Evolutionary conservation across 148 eudicot species (phyloP).

Genomic region (Pharnaceum exiguum): DNA sequence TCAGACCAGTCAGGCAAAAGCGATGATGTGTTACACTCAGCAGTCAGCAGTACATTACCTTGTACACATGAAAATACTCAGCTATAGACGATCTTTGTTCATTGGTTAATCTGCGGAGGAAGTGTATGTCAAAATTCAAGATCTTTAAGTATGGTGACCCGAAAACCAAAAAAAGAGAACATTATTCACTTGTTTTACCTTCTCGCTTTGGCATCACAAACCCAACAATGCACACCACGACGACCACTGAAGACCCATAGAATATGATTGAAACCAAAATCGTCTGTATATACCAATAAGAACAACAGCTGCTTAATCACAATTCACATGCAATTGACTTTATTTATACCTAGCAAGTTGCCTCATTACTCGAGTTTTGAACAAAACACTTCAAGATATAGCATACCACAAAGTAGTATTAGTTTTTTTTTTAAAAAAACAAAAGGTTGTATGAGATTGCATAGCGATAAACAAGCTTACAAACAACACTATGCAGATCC

Average conservation of each 20-base stretch:
- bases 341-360: no score
- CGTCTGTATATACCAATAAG: constrained; percentile 42
- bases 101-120: constrained; percentile 56
- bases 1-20: background rate
- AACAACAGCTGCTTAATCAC: constrained; percentile 3
- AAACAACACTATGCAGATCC: background rate
- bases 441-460: no score
- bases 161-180: background rate
- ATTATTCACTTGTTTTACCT: constrained; percentile 37
- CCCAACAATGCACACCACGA: constrained; percentile 99
- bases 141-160: background rate
- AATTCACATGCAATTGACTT: background rate
- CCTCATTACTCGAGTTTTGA: no score
- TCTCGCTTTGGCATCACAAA: constrained; percentile 95
- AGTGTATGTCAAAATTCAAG: constrained; percentile 5
- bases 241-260: constrained; percentile 97
- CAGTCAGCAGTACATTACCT: constrained; percentile 32
- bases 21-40: background rate
- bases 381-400: no score
- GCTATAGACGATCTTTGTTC: constrained; percentile 81
- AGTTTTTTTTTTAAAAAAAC: no score
- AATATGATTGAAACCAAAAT: constrained; percentile 90
- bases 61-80: constrained; percentile 72
- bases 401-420: no score
- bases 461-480: no score